A percentile compares a stretch with the other conserved stretches of the same genome.
Conservation (phyloP, 352 stramenopile species). For the Globisporangium iwayamae region DNA sequence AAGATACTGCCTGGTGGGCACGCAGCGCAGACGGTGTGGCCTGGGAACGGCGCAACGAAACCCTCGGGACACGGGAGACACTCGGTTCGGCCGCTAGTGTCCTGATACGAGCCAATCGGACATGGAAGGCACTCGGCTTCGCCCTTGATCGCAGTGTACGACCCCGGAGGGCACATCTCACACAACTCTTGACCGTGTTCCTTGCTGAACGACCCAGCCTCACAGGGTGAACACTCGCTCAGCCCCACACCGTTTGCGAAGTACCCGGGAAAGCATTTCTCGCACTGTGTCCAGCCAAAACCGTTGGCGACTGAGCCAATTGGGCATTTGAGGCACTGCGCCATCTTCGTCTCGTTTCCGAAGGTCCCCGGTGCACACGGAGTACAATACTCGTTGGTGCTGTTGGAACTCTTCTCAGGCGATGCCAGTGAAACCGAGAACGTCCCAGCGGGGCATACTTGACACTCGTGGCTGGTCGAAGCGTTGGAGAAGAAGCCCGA, state of each 20-base stretch:
- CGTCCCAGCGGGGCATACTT: conserved; percentile 30
- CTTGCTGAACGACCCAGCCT: conserved; percentile 35
- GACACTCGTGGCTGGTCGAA: conserved; percentile 39
- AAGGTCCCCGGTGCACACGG: conserved; percentile 48
- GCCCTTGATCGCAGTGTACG: conserved; percentile 26
- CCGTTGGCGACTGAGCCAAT: conserved; percentile 18
- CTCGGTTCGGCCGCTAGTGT: conserved; percentile 17
- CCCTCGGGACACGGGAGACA: conserved; percentile 41
- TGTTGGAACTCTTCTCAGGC: background rate
- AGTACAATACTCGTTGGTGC: conserved; percentile 21
- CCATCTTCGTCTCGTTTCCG: conserved; percentile 25
- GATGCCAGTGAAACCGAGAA: conserved; percentile 8
- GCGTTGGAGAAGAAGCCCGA: conserved; percentile 43
- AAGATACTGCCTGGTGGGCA: conserved; percentile 43
- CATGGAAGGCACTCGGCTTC: conserved; percentile 48
- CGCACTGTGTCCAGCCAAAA: conserved; percentile 14
- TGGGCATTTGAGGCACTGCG: conserved; percentile 30
- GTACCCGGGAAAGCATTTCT: conserved; percentile 20
- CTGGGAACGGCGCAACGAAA: conserved; percentile 30
- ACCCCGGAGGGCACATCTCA: conserved; percentile 25
- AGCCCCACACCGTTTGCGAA: conserved; percentile 27
- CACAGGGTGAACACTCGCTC: conserved; percentile 34
- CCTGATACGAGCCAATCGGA: conserved; percentile 37
- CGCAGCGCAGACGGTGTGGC: conserved; percentile 30
- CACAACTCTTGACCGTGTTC: conserved; percentile 25